Base-by-base conservation (phyloP, 2,329 filamentous ascomycete genomes). In the Incumbomyces lentus region DNA sequence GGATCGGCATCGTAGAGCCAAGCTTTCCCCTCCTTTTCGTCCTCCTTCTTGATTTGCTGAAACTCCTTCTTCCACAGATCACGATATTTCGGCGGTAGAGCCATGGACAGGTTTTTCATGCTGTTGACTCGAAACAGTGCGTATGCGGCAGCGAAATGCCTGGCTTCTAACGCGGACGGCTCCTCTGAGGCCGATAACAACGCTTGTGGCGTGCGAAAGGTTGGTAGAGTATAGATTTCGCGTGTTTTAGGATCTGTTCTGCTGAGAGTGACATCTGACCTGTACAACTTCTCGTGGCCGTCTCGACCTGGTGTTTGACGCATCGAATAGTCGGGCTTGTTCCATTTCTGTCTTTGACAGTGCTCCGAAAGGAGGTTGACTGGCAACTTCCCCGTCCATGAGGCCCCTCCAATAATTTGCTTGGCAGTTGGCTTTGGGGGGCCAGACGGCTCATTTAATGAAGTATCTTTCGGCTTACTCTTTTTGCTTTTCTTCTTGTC, bases 1-100 rank as follows among this genome's bases (percentile, higher is more conserved):
- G 92, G 92, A 59, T 98, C 92, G 10, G 88, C 87, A 57, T 94
- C 89, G 63, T 96, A 98, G 77, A 94, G 82, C 84, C 89, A 95
- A 0, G 71, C 83, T 52, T 78, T 78, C 6, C 76, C 88, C 35
- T 86, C 81, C 59, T 81, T 84, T 40, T 86, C 71, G 58, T 95
- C 90, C 55, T 81, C 76, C 53, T 78, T 79, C 66, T 95, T 96
- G 52, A 96, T 69, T 3, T 79, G 76, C 52, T 84, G 78, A 55
- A 98, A 95, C 48, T 89, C 81, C 5, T 78, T 78, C 62, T 93
- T 94, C 92, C 92, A 98, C 35, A 95, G 69, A 53, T 86, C 79
- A 60, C 82, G 84, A 66, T 95, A 93, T 49, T 84, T 85, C 0
- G 92, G 92, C 18, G 92, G 92, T 54, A 98, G 74, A 69, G 89